phyloP scores from a whole-genome alignment of 2,329 filamentous ascomycete species.

The Teratosphaeria destructans region DNA sequence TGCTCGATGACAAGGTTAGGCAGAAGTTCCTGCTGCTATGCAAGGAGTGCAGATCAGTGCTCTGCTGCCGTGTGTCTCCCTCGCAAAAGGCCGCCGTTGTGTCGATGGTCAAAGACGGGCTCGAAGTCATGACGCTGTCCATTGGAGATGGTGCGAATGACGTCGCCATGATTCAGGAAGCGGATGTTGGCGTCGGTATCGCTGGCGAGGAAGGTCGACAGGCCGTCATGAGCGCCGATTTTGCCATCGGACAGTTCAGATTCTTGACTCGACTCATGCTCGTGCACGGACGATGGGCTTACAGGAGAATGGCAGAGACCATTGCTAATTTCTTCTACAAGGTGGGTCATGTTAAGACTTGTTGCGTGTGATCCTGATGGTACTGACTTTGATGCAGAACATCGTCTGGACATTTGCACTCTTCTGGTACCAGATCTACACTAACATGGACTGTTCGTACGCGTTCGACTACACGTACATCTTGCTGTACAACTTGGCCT shows the following conservation, averaged over 20 bases:
- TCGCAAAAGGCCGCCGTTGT: conserved; percentile 97
- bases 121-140: conserved; percentile 92
- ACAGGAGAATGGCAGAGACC: conserved; percentile 79
- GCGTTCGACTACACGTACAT: conserved; percentile 98
- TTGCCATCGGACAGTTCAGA: conserved; percentile 87
- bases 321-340: conserved; percentile 99
- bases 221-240: conserved; percentile 92
- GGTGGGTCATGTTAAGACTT: conserved; percentile 31
- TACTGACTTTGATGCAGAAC: conserved; percentile 48
- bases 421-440: conserved; percentile 96
- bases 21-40: conserved; percentile 92
- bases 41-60: conserved; percentile 91
- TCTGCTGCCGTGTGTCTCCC: conserved; percentile 94
- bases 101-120: conserved; percentile 82
- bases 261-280: conserved; percentile 77
- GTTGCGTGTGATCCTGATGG: neutral
- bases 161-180: conserved; percentile 96
- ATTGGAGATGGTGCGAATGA: conserved; percentile 93
- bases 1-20: conserved; percentile 69
- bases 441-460: conserved; percentile 92
- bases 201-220: conserved; percentile 86
- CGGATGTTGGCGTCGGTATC: conserved; percentile 92
- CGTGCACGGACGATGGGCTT: conserved; percentile 93
- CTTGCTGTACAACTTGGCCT: conserved; percentile 88
- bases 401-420: conserved; percentile 94